Conservation (phyloP, 176 grass and related monocot genomes). For the Oryza australiensis region DNA sequence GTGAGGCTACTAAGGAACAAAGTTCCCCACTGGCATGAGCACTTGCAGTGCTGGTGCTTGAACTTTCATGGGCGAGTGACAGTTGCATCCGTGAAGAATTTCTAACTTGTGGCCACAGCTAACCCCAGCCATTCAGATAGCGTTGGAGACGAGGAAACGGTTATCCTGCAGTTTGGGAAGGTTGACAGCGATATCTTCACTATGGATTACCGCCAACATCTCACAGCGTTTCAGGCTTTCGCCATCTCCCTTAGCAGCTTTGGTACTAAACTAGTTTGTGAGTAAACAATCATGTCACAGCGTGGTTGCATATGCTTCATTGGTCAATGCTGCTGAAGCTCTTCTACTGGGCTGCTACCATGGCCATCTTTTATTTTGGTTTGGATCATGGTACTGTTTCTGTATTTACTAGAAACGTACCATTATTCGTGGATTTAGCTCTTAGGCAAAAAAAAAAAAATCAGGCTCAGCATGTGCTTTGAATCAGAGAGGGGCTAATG, state of each 20-base stretch:
- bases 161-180: slow-evolving; percentile 69
- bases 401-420: neutral
- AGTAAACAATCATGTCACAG: slow-evolving; percentile 27
- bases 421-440: neutral
- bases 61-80: slow-evolving; percentile 79
- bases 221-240: slow-evolving; percentile 71
- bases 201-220: slow-evolving; percentile 66
- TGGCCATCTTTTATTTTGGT: neutral
- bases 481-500: neutral
- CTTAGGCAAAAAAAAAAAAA: neutral
- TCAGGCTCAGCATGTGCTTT: neutral
- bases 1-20: slow-evolving; percentile 63
- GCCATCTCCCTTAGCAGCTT: slow-evolving; percentile 73
- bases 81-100: slow-evolving; percentile 68
- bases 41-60: slow-evolving; percentile 73
- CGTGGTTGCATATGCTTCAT: neutral
- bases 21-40: slow-evolving; percentile 62
- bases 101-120: slow-evolving; percentile 50
- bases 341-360: neutral
- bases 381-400: neutral
- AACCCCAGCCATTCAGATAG: neutral
- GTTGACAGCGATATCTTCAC: slow-evolving; percentile 46
- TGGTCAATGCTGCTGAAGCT: neutral
- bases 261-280: slow-evolving; percentile 65
- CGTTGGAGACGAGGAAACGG: slow-evolving; percentile 22